Percentiles rank a stretch among this genome's conserved stretches.
Evolutionary conservation across 23 red algal species (phyloP).

Genomic region (Gracilaria gracilis): DNA sequence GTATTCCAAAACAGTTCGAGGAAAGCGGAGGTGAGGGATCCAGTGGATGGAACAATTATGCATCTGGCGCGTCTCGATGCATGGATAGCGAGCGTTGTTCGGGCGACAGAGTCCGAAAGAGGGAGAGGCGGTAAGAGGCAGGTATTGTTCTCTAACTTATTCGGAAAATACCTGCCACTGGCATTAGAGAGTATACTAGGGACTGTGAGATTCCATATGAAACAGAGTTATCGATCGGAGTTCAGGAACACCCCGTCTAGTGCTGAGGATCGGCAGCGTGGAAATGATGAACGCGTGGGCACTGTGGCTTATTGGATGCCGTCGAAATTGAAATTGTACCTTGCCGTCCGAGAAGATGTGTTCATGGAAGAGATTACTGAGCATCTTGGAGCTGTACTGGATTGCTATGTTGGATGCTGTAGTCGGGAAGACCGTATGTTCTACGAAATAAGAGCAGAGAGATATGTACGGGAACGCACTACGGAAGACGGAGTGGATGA

Average conservation of each 20-base stretch:
- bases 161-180: neutral
- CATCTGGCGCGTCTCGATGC: neutral
- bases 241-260: neutral
- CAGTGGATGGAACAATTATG: too few species aligned
- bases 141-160: too few species aligned
- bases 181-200: neutral
- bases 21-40: neutral
- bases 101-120: too few species aligned
- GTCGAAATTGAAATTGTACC: neutral
- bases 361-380: neutral
- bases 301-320: conserved; percentile 2
- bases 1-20: neutral
- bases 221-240: neutral
- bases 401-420: neutral
- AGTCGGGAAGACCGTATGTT: neutral
- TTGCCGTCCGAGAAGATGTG: neutral
- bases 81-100: neutral
- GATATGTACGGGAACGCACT: neutral
- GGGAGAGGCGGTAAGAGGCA: too few species aligned
- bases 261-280: neutral
- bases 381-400: neutral
- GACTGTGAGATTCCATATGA: neutral
- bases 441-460: neutral
- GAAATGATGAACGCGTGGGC: neutral
- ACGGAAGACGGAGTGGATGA: neutral